Evolutionary conservation across 495 filamentous ascomycete species (phyloP).

Genomic region (Penicillium cosmopolitanum): DNA sequence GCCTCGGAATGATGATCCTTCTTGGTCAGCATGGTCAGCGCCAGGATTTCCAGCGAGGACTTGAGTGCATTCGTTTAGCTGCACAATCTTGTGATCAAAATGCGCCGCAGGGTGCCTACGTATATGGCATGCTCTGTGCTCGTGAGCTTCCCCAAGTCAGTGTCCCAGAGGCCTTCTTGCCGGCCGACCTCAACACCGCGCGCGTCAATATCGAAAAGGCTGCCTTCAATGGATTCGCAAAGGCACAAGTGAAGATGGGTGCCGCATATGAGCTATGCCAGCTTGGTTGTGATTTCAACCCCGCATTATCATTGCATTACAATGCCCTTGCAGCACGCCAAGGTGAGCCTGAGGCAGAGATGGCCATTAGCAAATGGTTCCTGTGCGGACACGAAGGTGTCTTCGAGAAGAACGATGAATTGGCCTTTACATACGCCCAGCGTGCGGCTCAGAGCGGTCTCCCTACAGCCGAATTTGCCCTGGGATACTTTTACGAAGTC

Average conservation of each 20-base stretch:
- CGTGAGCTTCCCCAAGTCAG: conserved; percentile 86
- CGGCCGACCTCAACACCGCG: conserved; percentile 74
- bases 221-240: conserved; percentile 93
- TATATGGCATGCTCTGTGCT: conserved; percentile 91
- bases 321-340: conserved; percentile 92
- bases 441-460: conserved; percentile 79
- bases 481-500: conserved; percentile 98
- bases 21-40: conserved; percentile 88
- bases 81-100: conserved; percentile 94
- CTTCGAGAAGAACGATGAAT: conserved; percentile 92
- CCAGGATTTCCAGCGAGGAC: conserved; percentile 75
- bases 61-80: conserved; percentile 79
- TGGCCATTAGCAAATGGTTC: conserved; percentile 99
- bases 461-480: conserved; percentile 90
- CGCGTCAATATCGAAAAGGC: conserved; percentile 93
- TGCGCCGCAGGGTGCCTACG: conserved; percentile 94
- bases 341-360: conserved; percentile 86
- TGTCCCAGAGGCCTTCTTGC: conserved; percentile 73
- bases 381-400: conserved; percentile 89
- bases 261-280: conserved; percentile 93
- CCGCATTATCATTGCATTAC: conserved; percentile 89
- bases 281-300: conserved; percentile 93
- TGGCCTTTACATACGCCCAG: conserved; percentile 89
- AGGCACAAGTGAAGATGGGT: conserved; percentile 97
- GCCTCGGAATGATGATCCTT: conserved; percentile 96